Conservation (phyloP, 2,329 filamentous ascomycete species). For the Cladophialophora carrionii region DNA sequence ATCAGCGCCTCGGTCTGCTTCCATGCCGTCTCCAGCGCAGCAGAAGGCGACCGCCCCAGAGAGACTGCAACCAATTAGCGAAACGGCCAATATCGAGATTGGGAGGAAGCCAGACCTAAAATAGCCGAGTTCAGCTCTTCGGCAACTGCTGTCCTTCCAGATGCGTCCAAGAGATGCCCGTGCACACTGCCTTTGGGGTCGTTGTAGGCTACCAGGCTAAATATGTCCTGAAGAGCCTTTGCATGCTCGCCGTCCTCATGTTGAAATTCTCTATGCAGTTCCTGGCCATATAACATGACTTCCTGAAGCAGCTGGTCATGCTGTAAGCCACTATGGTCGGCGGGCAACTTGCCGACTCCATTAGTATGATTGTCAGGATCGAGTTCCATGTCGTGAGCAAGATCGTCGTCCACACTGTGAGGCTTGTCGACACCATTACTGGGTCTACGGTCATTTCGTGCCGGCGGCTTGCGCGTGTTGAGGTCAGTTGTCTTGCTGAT, state of each 20-base stretch:
- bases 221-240: constrained; percentile 79
- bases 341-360: constrained; percentile 41
- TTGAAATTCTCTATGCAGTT: constrained; percentile 75
- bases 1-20: constrained; percentile 85
- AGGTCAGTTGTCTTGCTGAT: constrained; percentile 74
- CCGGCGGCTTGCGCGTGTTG: constrained; percentile 52
- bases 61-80: constrained; percentile 63
- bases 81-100: neutral
- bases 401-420: constrained; percentile 43
- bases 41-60: constrained; percentile 83
- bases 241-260: constrained; percentile 72
- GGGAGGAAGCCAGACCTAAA: constrained; percentile 64
- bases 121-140: constrained; percentile 96
- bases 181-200: constrained; percentile 79
- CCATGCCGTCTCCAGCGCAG: constrained; percentile 81
- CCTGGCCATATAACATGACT: constrained; percentile 77
- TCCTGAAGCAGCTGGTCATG: constrained; percentile 64
- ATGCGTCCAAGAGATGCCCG: constrained; percentile 74
- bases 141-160: constrained; percentile 75
- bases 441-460: constrained; percentile 41
- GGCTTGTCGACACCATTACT: constrained; percentile 48
- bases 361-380: constrained; percentile 42
- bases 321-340: constrained; percentile 42
- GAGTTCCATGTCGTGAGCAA: constrained; percentile 62
- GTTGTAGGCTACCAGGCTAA: constrained; percentile 82